These are phyloP conservation scores for Graphiopsis chlorocephala DNA, from an alignment of 2,329 filamentous ascomycete genomes.

Conservation along the genomic window DNA sequence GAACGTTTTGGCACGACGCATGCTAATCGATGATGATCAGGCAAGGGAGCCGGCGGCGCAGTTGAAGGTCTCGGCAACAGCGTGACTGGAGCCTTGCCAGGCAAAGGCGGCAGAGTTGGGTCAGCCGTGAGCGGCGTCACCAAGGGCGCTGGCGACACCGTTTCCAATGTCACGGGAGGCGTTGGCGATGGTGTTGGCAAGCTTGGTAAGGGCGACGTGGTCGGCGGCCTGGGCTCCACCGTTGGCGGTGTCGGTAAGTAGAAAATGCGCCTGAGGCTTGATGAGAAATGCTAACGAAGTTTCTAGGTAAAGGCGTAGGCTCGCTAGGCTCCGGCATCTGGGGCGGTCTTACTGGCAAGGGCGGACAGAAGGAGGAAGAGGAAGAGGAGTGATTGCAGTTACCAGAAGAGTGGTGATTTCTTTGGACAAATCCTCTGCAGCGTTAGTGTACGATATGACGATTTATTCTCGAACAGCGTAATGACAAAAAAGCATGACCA, in stretches of 20 bases:
- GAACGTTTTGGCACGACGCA: conserved; percentile 24
- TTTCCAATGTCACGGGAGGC: conserved; percentile 41
- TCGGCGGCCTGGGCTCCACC: conserved; percentile 43
- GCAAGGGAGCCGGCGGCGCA: conserved; percentile 26
- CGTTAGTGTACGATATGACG: background rate
- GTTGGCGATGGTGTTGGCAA: conserved; percentile 46
- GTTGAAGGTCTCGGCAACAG: conserved; percentile 34
- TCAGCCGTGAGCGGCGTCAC: conserved; percentile 43
- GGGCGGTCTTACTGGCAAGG: conserved; percentile 32
- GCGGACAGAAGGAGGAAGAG: conserved; percentile 19
- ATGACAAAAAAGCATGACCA: background rate
- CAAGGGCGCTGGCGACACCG: conserved; percentile 42
- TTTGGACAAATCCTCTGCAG: background rate
- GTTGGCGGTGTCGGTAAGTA: conserved; percentile 38
- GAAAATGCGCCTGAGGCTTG: background rate
- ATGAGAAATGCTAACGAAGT: background rate
- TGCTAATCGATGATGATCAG: background rate
- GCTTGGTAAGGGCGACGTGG: conserved; percentile 44
- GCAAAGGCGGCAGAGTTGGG: conserved; percentile 36
- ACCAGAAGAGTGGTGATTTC: conserved; percentile 7
- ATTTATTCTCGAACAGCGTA: background rate
- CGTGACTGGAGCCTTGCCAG: conserved; percentile 38
- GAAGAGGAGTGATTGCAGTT: conserved; percentile 14
- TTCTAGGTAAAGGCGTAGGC: conserved; percentile 28
- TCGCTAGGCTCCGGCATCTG: conserved; percentile 31